phyloP scores from a whole-genome alignment of 192 early-diverging fungal genomes.

The Entophlyctis luteolus region DNA sequence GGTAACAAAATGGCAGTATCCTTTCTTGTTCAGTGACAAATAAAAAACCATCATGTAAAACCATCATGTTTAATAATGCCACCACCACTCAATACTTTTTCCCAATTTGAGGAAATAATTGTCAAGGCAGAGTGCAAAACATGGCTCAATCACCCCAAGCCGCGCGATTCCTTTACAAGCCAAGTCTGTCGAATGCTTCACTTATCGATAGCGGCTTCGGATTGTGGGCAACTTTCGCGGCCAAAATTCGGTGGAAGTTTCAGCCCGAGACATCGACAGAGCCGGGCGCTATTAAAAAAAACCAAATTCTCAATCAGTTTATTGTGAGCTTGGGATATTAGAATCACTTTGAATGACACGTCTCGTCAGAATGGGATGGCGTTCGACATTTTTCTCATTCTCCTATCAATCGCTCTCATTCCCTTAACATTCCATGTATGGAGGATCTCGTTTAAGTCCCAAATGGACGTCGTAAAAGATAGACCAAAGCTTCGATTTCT shows the following conservation, averaged over 20 bases:
- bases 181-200: background rate
- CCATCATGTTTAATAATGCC: no score
- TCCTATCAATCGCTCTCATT: background rate
- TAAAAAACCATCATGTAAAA: no score
- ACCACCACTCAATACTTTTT: no score
- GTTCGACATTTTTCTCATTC: background rate
- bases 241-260: background rate
- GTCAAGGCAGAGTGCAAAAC: no score
- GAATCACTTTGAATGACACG: background rate
- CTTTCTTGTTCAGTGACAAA: background rate
- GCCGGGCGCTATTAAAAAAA: background rate
- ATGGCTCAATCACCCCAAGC: no score
- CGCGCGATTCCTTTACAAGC: background rate
- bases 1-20: background rate
- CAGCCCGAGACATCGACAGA: background rate
- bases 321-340: background rate
- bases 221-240: background rate
- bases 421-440: background rate
- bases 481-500: background rate
- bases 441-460: no score
- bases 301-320: slow-evolving; percentile 13
- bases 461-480: no score
- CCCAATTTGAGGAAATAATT: no score
- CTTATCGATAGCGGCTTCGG: background rate
- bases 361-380: slow-evolving; percentile 6